These are phyloP conservation scores for Myrmaecium sp. DNA, from an alignment of 2,329 filamentous ascomycete genomes.

Conservation along the genomic window DNA sequence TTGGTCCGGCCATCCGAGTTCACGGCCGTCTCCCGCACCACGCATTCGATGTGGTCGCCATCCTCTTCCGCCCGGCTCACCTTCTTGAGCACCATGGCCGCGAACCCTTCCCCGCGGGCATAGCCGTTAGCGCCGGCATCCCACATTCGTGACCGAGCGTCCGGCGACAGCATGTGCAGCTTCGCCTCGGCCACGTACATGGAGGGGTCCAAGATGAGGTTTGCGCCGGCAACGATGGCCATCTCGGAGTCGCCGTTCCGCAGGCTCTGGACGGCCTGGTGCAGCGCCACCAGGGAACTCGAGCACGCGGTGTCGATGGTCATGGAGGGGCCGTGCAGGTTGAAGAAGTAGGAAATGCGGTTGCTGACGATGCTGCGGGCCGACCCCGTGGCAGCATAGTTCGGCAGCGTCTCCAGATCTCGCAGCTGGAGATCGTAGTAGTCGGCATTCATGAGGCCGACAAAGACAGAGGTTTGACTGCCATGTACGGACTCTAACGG, in stretches of 20 bases:
- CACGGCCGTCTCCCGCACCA: slow-evolving; percentile 12
- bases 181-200: slow-evolving; percentile 1
- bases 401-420: slow-evolving; percentile 7
- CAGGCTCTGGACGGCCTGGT: slow-evolving; percentile 7
- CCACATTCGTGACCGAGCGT: slow-evolving; percentile 9
- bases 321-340: slow-evolving; percentile 12
- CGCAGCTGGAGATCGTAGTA: slow-evolving; percentile 6
- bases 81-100: slow-evolving; percentile 31
- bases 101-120: slow-evolving; percentile 26
- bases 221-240: slow-evolving; percentile 1
- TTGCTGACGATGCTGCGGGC: slow-evolving; percentile 10
- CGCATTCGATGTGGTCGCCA: slow-evolving; percentile 24
- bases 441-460: slow-evolving; percentile 5
- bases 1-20: slow-evolving; percentile 18
- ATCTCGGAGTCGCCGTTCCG: neutral
- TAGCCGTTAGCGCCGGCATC: slow-evolving; percentile 6
- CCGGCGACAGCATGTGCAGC: slow-evolving; percentile 9
- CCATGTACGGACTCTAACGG: slow-evolving; percentile 5
- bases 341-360: slow-evolving; percentile 13
- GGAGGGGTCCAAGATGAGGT: slow-evolving; percentile 1
- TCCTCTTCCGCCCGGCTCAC: slow-evolving; percentile 27
- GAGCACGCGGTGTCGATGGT: slow-evolving; percentile 15
- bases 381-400: slow-evolving; percentile 8
- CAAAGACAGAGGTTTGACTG: slow-evolving; percentile 6
- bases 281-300: slow-evolving; percentile 7